Evolutionary conservation across 164 flowering plant species (phyloP).

Genomic region (Stephania japonica): DNA sequence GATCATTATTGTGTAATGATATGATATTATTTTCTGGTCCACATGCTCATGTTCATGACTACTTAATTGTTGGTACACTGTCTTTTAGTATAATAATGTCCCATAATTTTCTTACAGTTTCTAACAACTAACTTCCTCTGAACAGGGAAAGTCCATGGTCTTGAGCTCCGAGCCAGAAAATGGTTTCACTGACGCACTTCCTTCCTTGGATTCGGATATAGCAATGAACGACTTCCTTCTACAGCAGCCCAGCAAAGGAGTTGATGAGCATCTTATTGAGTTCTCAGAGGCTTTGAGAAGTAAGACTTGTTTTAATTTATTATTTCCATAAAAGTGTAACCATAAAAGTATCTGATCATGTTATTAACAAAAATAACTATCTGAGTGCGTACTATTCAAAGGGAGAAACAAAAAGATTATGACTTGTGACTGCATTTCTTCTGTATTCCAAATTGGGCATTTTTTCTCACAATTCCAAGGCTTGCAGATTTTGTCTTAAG

Average conservation of each 20-base stretch:
- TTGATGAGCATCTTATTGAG: slow-evolving; percentile 87
- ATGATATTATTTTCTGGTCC: not conserved
- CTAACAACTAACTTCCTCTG: slow-evolving; percentile 13
- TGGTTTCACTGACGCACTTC: slow-evolving; percentile 39
- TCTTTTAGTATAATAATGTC: slow-evolving; percentile 3
- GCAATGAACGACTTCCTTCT: slow-evolving; percentile 58
- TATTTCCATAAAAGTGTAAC: not conserved
- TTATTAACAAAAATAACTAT: no score
- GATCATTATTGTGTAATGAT: not conserved
- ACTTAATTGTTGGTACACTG: not conserved
- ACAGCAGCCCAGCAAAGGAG: slow-evolving; percentile 43
- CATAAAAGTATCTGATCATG: no score
- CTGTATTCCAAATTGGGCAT: not conserved
- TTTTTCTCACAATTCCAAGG: not conserved
- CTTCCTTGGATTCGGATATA: slow-evolving; percentile 49
- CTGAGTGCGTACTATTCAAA: not conserved
- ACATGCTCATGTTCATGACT: not conserved
- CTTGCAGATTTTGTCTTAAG: not conserved
- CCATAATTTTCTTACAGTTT: not conserved
- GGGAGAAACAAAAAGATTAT: not conserved
- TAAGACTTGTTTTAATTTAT: slow-evolving; percentile 27
- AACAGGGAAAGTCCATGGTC: slow-evolving; percentile 42
- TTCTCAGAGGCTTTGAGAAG: slow-evolving; percentile 94
- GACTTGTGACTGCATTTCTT: not conserved
- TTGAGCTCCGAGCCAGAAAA: slow-evolving; percentile 42